Evolutionary conservation across 768 basidiomycete species (phyloP).

Genomic region (Russula compacta): DNA sequence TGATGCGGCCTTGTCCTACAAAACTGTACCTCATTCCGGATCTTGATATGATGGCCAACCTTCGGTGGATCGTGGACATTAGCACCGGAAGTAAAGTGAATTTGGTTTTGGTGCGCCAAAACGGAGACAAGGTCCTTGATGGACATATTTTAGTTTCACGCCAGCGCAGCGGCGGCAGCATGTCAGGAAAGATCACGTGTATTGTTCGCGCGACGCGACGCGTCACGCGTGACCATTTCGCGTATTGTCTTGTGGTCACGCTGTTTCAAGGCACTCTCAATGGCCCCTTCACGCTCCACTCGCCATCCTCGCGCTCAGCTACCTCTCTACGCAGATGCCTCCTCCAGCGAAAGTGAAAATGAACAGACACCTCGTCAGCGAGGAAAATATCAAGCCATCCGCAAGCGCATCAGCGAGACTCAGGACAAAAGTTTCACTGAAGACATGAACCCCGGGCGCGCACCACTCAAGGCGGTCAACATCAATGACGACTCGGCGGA

Average conservation of each 20-base stretch:
- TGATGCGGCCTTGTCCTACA: too few species aligned
- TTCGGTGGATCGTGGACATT: too few species aligned
- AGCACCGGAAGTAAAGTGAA: too few species aligned
- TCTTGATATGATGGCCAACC: too few species aligned
- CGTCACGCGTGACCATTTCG: conserved; percentile 19
- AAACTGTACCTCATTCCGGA: too few species aligned
- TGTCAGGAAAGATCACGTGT: conserved; percentile 9
- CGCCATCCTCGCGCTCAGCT: conserved; percentile 11
- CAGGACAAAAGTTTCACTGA: conserved; percentile 39
- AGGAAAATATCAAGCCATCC: conserved; percentile 5
- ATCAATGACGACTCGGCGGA: conserved; percentile 84
- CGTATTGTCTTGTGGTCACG: background rate
- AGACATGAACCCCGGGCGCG: conserved; percentile 27
- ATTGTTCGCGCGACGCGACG: conserved; percentile 6
- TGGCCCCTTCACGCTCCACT: conserved; percentile 13
- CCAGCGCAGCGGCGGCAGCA: too few species aligned
- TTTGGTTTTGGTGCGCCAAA: too few species aligned
- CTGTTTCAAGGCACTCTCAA: background rate
- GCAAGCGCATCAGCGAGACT: conserved; percentile 54
- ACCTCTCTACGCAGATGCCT: conserved; percentile 16
- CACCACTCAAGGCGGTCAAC: conserved; percentile 34
- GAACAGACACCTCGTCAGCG: conserved; percentile 22
- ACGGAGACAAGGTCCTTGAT: too few species aligned
- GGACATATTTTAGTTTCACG: too few species aligned
- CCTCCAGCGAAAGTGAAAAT: conserved; percentile 28